A percentile compares a stretch with the other conserved stretches of the same genome.
phyloP scores from a whole-genome alignment of 1,139 yeast species.

The Wickerhamomyces sp. region DNA sequence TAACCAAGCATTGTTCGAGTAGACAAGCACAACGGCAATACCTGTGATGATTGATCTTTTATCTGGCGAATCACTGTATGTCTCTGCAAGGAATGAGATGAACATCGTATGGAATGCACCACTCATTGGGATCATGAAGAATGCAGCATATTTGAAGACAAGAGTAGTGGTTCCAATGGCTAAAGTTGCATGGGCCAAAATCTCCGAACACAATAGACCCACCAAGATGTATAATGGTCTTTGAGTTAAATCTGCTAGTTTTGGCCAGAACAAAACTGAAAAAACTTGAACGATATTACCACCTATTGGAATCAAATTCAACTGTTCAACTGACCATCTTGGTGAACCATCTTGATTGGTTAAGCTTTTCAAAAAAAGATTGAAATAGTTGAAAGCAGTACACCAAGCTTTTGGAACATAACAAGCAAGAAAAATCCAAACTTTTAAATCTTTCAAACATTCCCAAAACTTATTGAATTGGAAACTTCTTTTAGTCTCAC shows the following conservation, averaged over 20 bases:
- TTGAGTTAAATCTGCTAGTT: conserved; percentile 14
- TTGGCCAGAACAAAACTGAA: conserved; percentile 9
- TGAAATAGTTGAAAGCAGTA: conserved; percentile 16
- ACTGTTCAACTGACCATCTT: conserved; percentile 16
- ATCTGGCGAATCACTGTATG: conserved; percentile 4
- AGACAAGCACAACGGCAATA: conserved; percentile 5
- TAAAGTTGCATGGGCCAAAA: conserved; percentile 6
- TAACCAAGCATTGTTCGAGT: conserved; percentile 16
- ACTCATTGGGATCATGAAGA: conserved; percentile 18
- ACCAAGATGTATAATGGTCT: conserved; percentile 9
- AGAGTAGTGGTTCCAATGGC: conserved; percentile 26
- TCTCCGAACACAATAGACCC: conserved; percentile 6
- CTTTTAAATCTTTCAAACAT: conserved; percentile 20
- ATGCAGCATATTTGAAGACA: conserved; percentile 36
- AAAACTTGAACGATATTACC: conserved; percentile 17
- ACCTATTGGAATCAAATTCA: conserved; percentile 26
- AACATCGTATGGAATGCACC: conserved; percentile 4
- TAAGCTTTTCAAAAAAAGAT: conserved; percentile 22
- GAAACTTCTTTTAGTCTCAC: conserved; percentile 16
- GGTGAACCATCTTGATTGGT: conserved; percentile 16
- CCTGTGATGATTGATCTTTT: conserved; percentile 6
- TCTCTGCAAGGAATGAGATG: conserved; percentile 3
- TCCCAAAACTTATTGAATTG: background rate
- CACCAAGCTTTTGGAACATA: conserved; percentile 34
- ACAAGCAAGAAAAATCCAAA: conserved; percentile 35